These are phyloP conservation scores for Termitomyces sp. DNA, from an alignment of 768 basidiomycete genomes.

Conservation along the genomic window DNA sequence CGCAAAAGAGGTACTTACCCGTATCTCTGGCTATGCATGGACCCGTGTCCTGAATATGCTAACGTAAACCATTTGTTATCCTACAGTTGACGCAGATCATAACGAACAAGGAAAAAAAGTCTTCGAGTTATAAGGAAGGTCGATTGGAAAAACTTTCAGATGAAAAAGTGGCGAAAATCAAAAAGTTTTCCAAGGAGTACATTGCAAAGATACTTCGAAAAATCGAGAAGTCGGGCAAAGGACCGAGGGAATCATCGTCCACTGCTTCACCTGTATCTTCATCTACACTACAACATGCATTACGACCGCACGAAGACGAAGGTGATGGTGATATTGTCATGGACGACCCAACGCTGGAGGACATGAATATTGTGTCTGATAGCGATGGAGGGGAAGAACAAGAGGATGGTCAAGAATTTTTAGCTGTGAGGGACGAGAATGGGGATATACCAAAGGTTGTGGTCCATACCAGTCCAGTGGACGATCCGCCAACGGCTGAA, in stretches of 20 bases:
- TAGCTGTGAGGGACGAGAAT: background rate
- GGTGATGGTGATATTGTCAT: conserved; percentile 28
- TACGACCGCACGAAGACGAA: conserved; percentile 21
- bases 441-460: background rate
- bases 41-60: background rate
- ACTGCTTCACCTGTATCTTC: conserved; percentile 25
- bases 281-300: conserved; percentile 35
- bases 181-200: conserved; percentile 90
- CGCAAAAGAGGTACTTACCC: conserved; percentile 79
- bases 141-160: conserved; percentile 74
- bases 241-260: conserved; percentile 19
- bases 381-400: conserved; percentile 7
- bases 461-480: background rate
- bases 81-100: conserved; percentile 77
- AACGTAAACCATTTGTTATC: background rate
- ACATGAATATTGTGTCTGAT: conserved; percentile 26
- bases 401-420: background rate
- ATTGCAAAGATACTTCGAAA: conserved; percentile 73
- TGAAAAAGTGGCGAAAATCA: conserved; percentile 86
- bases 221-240: conserved; percentile 46
- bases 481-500: background rate
- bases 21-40: background rate
- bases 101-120: conserved; percentile 95
- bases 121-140: conserved; percentile 67
- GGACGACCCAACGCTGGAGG: conserved; percentile 25